A percentile compares a stretch with the other conserved stretches of the same genome.
These are phyloP conservation scores for Gonapodya prolifera DNA, from an alignment of 192 early-diverging fungal species.

Conservation along the genomic window DNA sequence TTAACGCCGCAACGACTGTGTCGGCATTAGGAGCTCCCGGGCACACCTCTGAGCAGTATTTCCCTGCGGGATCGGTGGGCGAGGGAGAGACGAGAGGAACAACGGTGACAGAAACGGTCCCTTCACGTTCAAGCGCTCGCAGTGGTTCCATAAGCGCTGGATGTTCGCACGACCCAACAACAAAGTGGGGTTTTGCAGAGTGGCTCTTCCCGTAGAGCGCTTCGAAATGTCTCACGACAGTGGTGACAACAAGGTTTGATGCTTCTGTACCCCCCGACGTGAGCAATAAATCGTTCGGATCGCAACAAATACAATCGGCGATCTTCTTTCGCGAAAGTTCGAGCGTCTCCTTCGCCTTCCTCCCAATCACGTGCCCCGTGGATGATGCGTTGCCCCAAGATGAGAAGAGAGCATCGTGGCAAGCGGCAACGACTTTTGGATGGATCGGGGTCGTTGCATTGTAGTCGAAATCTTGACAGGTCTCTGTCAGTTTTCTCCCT, in stretches of 20 bases:
- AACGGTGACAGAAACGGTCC: slow-evolving; percentile 11
- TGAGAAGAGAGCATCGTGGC: slow-evolving; percentile 83
- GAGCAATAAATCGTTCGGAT: slow-evolving; percentile 91
- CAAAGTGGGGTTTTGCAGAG: neutral
- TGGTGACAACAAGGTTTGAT: slow-evolving; percentile 87
- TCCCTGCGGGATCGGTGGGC: neutral
- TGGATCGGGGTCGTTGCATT: slow-evolving; percentile 91
- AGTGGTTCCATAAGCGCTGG: neutral
- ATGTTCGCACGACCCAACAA: neutral
- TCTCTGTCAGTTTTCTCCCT: neutral
- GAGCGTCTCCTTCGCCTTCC: slow-evolving; percentile 82
- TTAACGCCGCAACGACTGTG: slow-evolving; percentile 64
- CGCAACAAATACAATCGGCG: slow-evolving; percentile 71
- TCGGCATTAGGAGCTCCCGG: neutral
- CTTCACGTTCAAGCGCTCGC: neutral
- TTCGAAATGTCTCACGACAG: slow-evolving; percentile 86
- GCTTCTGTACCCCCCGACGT: slow-evolving; percentile 93
- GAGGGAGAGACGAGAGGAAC: slow-evolving; percentile 51
- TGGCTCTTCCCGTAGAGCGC: slow-evolving; percentile 72
- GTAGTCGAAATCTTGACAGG: neutral
- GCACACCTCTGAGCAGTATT: neutral
- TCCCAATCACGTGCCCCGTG: slow-evolving; percentile 88
- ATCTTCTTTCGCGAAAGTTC: slow-evolving; percentile 78
- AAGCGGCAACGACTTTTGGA: slow-evolving; percentile 80
- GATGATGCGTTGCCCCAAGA: slow-evolving; percentile 92